These are phyloP conservation scores for Ceratobasidium sp. DNA, from an alignment of 1,284 basidiomycete species.

Conservation along the genomic window DNA sequence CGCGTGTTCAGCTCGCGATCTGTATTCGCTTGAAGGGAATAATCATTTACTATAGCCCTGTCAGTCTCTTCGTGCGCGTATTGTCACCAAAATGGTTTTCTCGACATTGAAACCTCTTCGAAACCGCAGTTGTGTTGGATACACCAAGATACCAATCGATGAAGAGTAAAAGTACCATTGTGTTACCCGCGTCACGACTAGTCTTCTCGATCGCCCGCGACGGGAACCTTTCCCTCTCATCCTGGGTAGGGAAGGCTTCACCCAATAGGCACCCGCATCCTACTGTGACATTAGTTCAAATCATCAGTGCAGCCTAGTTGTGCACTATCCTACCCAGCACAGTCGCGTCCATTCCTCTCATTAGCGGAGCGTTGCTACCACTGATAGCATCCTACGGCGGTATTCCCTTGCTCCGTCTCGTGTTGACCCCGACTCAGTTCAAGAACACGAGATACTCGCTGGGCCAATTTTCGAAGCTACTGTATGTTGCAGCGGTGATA, in stretches of 20 bases:
- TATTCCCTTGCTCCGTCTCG: constrained; percentile 54
- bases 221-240: constrained; percentile 56
- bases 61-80: no score
- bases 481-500: constrained; percentile 54
- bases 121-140: no score
- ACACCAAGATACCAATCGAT: no score
- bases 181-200: no score
- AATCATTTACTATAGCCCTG: no score
- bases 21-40: no score
- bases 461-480: constrained; percentile 54
- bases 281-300: constrained; percentile 52
- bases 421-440: constrained; percentile 56
- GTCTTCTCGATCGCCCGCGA: constrained; percentile 58
- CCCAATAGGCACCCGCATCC: constrained; percentile 56
- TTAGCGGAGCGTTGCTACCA: constrained; percentile 56
- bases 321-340: constrained; percentile 57
- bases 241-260: constrained; percentile 56
- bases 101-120: no score
- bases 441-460: constrained; percentile 54
- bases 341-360: constrained; percentile 57
- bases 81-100: no score
- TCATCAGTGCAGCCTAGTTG: constrained; percentile 53
- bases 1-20: no score
- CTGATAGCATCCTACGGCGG: constrained; percentile 57
- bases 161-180: not conserved